A percentile compares a stretch with the other conserved stretches of the same genome.
phyloP scores from a whole-genome alignment of 1,284 basidiomycete species.

The Sanguinoderma infundibulare region DNA sequence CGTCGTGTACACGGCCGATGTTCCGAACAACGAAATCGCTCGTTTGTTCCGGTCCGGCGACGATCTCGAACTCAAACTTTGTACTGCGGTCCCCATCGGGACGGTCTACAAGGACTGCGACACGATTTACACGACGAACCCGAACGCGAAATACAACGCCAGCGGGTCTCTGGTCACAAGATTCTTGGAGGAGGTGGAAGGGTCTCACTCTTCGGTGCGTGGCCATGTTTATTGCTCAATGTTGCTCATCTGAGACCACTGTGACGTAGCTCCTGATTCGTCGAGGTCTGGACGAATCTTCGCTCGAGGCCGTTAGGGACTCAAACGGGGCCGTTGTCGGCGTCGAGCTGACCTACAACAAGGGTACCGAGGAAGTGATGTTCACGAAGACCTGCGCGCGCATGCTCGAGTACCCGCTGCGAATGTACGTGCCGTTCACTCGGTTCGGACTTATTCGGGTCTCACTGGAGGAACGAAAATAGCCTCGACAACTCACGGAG shows the following conservation, averaged over 20 bases:
- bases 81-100: constrained; percentile 47
- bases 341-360: constrained; percentile 25
- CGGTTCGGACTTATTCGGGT: background rate
- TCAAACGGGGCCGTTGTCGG: constrained; percentile 23
- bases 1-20: constrained; percentile 43
- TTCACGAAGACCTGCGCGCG: constrained; percentile 46
- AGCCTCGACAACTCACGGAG: constrained; percentile 52
- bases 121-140: constrained; percentile 27
- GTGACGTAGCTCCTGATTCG: background rate
- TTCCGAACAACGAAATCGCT: constrained; percentile 45
- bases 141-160: background rate
- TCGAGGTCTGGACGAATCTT: constrained; percentile 5
- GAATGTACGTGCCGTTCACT: constrained; percentile 39
- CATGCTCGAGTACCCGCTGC: constrained; percentile 46
- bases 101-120: constrained; percentile 31
- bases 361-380: constrained; percentile 25
- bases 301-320: constrained; percentile 7
- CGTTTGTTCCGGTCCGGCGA: constrained; percentile 41
- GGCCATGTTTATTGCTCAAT: background rate
- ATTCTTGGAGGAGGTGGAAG: constrained; percentile 10
- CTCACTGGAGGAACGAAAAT: background rate
- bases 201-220: background rate
- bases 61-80: constrained; percentile 46
- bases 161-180: constrained; percentile 10
- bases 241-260: background rate